These are phyloP conservation scores for Pluteus cervinus DNA, from an alignment of 768 basidiomycete species.

Conservation along the genomic window DNA sequence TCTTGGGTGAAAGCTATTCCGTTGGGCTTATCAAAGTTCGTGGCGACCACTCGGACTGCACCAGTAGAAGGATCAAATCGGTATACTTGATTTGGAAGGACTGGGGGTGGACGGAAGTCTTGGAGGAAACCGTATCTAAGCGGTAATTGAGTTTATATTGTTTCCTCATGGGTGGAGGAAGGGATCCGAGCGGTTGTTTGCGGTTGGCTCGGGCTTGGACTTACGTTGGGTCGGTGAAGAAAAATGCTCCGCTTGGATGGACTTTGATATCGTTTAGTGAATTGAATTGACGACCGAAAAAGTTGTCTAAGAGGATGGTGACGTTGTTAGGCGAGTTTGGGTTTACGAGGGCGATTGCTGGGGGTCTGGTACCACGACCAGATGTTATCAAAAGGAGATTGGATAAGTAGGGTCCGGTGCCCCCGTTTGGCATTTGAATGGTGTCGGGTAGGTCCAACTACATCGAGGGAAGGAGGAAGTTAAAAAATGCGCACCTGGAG, in stretches of 20 bases:
- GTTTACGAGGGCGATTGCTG: slow-evolving; percentile 60
- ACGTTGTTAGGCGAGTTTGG: slow-evolving; percentile 58
- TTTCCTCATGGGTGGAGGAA: background rate
- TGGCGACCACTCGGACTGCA: slow-evolving; percentile 64
- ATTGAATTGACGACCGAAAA: slow-evolving; percentile 75
- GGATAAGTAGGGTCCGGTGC: slow-evolving; percentile 55
- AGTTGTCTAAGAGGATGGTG: slow-evolving; percentile 72
- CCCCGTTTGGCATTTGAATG: slow-evolving; percentile 68
- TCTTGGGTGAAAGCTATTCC: slow-evolving; percentile 70
- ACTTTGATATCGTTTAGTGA: slow-evolving; percentile 77
- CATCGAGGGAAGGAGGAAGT: slow-evolving; percentile 5
- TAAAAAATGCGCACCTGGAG: background rate
- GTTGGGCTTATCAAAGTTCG: slow-evolving; percentile 68
- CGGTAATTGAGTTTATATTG: background rate
- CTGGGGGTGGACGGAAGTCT: slow-evolving; percentile 59
- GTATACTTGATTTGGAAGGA: slow-evolving; percentile 74
- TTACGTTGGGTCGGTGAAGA: slow-evolving; percentile 70
- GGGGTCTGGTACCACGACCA: slow-evolving; percentile 56
- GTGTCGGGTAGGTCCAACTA: slow-evolving; percentile 54
- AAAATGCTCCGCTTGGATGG: slow-evolving; percentile 63
- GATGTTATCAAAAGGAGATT: slow-evolving; percentile 58
- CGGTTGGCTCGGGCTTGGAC: slow-evolving; percentile 19
- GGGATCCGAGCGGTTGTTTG: no score
- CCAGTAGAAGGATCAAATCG: slow-evolving; percentile 64
- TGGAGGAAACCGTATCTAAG: slow-evolving; percentile 59